These are phyloP conservation scores for Metarhizium sp. DNA, from an alignment of 2,329 filamentous ascomycete genomes.

Conservation along the genomic window DNA sequence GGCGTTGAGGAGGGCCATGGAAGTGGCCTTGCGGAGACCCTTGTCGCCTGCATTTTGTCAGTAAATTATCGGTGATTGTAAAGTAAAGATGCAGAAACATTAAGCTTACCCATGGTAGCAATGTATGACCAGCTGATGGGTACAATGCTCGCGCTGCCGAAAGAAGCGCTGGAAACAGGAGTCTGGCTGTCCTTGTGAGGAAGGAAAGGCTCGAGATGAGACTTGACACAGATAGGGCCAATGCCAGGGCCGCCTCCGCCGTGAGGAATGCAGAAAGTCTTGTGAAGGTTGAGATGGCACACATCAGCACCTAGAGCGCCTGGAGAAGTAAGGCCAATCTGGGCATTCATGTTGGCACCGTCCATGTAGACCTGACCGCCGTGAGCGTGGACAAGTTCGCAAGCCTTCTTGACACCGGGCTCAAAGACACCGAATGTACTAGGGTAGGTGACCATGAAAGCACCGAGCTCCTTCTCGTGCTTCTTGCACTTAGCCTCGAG, in stretches of 20 bases:
- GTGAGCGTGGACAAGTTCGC: conserved; percentile 73
- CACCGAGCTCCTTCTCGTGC: conserved; percentile 74
- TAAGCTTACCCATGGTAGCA: conserved; percentile 69
- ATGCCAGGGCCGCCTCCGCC: conserved; percentile 90
- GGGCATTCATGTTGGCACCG: conserved; percentile 96
- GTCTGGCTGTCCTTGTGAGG: conserved; percentile 26
- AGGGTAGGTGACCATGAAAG: conserved; percentile 96
- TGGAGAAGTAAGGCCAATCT: conserved; percentile 90
- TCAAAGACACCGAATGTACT: conserved; percentile 95
- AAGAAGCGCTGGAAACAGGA: conserved; percentile 72
- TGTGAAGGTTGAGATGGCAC: conserved; percentile 95
- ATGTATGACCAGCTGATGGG: conserved; percentile 95
- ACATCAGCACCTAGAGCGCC: conserved; percentile 94
- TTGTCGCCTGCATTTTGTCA: conserved; percentile 22
- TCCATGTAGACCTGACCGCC: conserved; percentile 98
- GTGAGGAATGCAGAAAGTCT: conserved; percentile 98
- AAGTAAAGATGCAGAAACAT: background rate
- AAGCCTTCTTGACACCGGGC: conserved; percentile 76
- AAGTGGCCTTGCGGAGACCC: conserved; percentile 81
- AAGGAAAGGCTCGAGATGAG: conserved; percentile 67
- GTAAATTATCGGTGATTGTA: background rate
- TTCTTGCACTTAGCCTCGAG: conserved; percentile 83
- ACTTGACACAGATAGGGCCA: conserved; percentile 85
- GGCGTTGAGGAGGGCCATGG: conserved; percentile 88
- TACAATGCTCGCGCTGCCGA: conserved; percentile 83